Conservation (phyloP, 179 eudicot genomes). For the Sideroxylon spinosum region DNA sequence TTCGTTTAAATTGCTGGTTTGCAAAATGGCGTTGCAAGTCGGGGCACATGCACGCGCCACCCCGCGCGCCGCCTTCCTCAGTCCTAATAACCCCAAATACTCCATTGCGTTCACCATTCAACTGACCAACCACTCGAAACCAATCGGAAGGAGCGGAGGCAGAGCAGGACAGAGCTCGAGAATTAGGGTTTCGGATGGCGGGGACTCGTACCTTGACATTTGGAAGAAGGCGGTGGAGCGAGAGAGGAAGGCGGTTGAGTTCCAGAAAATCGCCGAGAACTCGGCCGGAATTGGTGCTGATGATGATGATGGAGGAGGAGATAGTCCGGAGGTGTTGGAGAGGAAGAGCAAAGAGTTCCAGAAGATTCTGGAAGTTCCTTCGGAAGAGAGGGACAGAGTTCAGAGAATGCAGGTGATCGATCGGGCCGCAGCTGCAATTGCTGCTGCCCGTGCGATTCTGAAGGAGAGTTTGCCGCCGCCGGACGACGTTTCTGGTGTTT, state of each 20-base stretch:
- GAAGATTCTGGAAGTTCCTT: slow-evolving; percentile 63
- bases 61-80: slow-evolving; percentile 12
- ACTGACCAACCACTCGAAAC: background rate
- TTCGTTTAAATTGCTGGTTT: background rate
- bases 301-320: slow-evolving; percentile 14
- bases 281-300: slow-evolving; percentile 13
- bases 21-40: slow-evolving; percentile 23
- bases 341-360: slow-evolving; percentile 59
- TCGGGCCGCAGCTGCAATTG: slow-evolving; percentile 87
- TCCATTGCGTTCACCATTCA: background rate
- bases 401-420: slow-evolving; percentile 89
- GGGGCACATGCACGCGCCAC: background rate
- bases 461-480: slow-evolving; percentile 25
- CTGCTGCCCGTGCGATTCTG: slow-evolving; percentile 66
- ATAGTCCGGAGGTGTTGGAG: slow-evolving; percentile 42
- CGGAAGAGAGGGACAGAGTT: slow-evolving; percentile 65
- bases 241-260: slow-evolving; percentile 42
- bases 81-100: background rate
- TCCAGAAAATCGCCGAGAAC: slow-evolving; percentile 27
- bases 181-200: slow-evolving; percentile 29
- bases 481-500: background rate
- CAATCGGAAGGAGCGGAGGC: background rate
- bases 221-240: slow-evolving; percentile 69
- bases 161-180: slow-evolving; percentile 12
- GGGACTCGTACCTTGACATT: slow-evolving; percentile 63